These are phyloP conservation scores for Ascochyta koolunga DNA, from an alignment of 2,329 filamentous ascomycete genomes.

Conservation along the genomic window DNA sequence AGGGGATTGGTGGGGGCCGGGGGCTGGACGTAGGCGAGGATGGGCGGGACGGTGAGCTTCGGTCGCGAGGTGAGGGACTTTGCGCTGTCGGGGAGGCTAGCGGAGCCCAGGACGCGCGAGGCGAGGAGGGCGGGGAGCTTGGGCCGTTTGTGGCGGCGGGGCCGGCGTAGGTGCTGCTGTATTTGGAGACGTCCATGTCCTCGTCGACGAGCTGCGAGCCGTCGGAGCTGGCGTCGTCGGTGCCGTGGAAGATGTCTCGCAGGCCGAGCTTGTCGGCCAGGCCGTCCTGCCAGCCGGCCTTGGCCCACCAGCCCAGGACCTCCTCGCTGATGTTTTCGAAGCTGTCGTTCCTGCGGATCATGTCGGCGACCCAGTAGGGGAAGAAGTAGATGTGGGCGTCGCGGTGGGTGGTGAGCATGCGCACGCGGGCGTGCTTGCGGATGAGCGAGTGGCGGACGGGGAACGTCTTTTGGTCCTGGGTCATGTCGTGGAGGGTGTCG, in stretches of 20 bases:
- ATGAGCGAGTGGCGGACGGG: conserved; percentile 79
- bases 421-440: conserved; percentile 73
- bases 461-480: conserved; percentile 74
- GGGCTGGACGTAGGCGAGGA: conserved; percentile 83
- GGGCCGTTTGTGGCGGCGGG: conserved; percentile 14
- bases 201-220: conserved; percentile 53
- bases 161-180: conserved; percentile 58
- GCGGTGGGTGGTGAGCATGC: conserved; percentile 81
- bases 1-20: conserved; percentile 64
- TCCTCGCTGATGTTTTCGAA: conserved; percentile 92
- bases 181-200: conserved; percentile 59
- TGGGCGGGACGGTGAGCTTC: conserved; percentile 67
- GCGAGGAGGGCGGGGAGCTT: conserved; percentile 33
- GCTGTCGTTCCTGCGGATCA: conserved; percentile 77
- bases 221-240: conserved; percentile 47
- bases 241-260: conserved; percentile 65
- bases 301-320: conserved; percentile 93
- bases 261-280: conserved; percentile 79
- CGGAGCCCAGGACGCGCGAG: conserved; percentile 43
- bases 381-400: conserved; percentile 96
- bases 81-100: conserved; percentile 35
- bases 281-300: conserved; percentile 86
- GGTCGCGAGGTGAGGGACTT: conserved; percentile 36
- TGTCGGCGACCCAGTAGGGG: conserved; percentile 87
- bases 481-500: conserved; percentile 83